Conservation (phyloP, 2,329 filamentous ascomycete species). For the Penicillium sclerotigenum region DNA sequence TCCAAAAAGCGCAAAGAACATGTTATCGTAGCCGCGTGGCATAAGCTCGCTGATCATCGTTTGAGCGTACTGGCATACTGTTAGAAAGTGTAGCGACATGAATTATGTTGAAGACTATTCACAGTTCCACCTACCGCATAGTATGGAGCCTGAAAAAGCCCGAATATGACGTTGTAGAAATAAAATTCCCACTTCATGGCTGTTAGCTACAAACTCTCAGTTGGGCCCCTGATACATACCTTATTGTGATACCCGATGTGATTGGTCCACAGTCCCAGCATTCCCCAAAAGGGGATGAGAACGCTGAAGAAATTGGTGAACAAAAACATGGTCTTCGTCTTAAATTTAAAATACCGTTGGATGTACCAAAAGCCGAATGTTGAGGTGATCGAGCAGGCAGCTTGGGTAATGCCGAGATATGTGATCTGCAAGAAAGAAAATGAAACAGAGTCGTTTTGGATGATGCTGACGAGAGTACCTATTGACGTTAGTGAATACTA, state of each 20-base stretch:
- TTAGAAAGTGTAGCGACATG: background rate
- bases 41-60: constrained; percentile 47
- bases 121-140: constrained; percentile 33
- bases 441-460: constrained; percentile 41
- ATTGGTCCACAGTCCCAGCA: constrained; percentile 42
- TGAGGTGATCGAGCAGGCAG: constrained; percentile 37
- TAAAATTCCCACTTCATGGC: constrained; percentile 40
- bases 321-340: constrained; percentile 44
- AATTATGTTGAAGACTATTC: background rate
- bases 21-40: constrained; percentile 44
- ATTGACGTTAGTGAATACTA: background rate
- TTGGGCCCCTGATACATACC: constrained; percentile 18
- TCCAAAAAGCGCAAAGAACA: constrained; percentile 46
- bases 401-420: constrained; percentile 43
- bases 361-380: constrained; percentile 46
- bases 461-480: constrained; percentile 40
- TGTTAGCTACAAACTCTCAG: constrained; percentile 1
- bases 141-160: constrained; percentile 44
- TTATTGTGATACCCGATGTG: constrained; percentile 41
- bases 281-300: constrained; percentile 44
- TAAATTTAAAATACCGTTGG: constrained; percentile 41
- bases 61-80: constrained; percentile 36
- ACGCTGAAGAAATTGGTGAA: constrained; percentile 43
- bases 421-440: constrained; percentile 45
- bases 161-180: constrained; percentile 45